Evolutionary conservation across 2,329 filamentous ascomycete genomes (phyloP).

Genomic region (Celoporthe dispersa): DNA sequence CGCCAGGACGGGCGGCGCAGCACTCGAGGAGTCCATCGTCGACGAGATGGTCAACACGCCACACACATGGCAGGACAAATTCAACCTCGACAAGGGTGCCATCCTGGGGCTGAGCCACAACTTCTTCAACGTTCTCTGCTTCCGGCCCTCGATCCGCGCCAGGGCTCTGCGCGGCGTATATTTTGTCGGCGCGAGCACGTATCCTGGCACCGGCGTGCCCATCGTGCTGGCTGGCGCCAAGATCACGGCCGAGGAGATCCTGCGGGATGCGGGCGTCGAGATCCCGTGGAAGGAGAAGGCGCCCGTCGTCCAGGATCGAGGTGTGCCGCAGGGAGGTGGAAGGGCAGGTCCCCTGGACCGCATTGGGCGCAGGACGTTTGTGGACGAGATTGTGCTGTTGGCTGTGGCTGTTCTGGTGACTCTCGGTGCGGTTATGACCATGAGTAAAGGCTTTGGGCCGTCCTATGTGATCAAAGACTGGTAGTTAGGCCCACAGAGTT

Average conservation of each 20-base stretch:
- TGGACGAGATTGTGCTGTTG: conserved; percentile 20
- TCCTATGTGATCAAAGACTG: neutral
- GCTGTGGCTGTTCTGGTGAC: neutral
- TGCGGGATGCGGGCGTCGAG: conserved; percentile 39
- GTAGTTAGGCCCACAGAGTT: neutral
- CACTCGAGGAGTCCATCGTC: conserved; percentile 52
- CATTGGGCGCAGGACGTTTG: conserved; percentile 19
- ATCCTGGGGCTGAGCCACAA: conserved; percentile 74
- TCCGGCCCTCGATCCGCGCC: conserved; percentile 64
- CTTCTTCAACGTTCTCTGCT: conserved; percentile 74
- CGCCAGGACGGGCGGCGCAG: conserved; percentile 60
- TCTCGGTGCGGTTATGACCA: neutral
- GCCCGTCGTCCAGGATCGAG: conserved; percentile 32
- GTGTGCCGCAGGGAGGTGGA: conserved; percentile 31
- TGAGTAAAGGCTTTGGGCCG: neutral
- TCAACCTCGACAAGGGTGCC: conserved; percentile 76
- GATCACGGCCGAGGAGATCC: conserved; percentile 54
- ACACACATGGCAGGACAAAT: conserved; percentile 64
- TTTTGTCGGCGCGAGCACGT: conserved; percentile 76
- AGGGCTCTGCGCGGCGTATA: conserved; percentile 58
- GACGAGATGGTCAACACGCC: conserved; percentile 72
- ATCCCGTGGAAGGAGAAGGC: conserved; percentile 38
- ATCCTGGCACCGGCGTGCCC: conserved; percentile 77
- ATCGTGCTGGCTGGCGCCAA: conserved; percentile 73
- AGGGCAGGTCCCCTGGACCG: conserved; percentile 26